phyloP scores from a whole-genome alignment of 192 early-diverging fungal species.

The Spizellomyces sp. region DNA sequence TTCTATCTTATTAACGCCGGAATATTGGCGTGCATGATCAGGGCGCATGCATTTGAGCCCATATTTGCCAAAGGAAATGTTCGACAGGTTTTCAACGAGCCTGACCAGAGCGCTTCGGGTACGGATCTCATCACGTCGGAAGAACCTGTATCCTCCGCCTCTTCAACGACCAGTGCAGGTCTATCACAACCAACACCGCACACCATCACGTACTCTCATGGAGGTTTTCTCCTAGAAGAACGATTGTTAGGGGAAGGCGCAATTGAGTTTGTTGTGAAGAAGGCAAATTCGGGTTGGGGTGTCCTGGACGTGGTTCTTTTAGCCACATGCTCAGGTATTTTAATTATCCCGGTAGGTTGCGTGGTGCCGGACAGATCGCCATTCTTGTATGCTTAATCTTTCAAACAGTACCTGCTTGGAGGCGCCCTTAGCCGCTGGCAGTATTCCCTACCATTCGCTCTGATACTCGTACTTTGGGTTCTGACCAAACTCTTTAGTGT shows the following conservation, averaged over 20 bases:
- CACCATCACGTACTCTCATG: too few species aligned
- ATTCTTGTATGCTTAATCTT: too few species aligned
- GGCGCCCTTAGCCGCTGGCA: neutral
- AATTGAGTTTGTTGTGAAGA: neutral
- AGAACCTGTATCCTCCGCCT: too few species aligned
- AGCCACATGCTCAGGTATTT: too few species aligned
- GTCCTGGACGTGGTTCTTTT: too few species aligned
- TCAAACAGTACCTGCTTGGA: neutral
- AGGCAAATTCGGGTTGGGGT: neutral
- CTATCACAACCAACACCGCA: too few species aligned
- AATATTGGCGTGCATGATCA: slow-evolving; percentile 55
- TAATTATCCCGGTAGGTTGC: too few species aligned
- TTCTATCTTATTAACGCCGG: slow-evolving; percentile 77
- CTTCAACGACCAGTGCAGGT: too few species aligned
- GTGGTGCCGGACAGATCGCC: too few species aligned
- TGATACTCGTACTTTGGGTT: neutral
- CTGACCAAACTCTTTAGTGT: neutral
- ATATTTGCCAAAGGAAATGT: neutral
- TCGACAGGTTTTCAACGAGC: neutral
- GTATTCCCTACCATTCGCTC: neutral
- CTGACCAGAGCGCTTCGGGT: too few species aligned
- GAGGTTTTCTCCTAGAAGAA: neutral
- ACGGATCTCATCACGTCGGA: too few species aligned
- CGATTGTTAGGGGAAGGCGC: neutral
- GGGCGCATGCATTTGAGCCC: neutral